Percentiles rank a stretch among this genome's conserved stretches.
phyloP scores from a whole-genome alignment of 257 asterid species.

The Fraxinus quadrangulata region DNA sequence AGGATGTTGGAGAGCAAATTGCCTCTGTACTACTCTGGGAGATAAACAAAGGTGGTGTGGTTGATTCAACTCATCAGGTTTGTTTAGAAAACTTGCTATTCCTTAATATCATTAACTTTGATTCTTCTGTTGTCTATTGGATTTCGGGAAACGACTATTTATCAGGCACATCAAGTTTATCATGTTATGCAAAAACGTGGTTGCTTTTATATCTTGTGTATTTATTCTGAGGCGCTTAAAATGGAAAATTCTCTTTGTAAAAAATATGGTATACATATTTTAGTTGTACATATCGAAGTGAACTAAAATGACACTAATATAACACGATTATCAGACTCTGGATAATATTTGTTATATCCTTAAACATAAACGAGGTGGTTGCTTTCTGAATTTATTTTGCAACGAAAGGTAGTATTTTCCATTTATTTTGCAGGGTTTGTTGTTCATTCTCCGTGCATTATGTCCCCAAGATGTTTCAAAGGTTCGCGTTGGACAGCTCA shows the following conservation, averaged over 20 bases:
- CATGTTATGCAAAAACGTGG: not conserved
- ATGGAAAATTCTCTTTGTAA: not conserved
- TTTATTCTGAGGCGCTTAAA: not conserved
- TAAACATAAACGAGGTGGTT: not conserved
- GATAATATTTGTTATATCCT: not conserved
- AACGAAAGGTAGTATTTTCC: not conserved
- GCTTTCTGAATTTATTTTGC: not conserved
- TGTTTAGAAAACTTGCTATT: slow-evolving; percentile 6
- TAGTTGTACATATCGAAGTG: not conserved
- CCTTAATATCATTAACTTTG: not conserved
- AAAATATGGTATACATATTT: not conserved
- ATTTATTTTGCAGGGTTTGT: slow-evolving; percentile 59
- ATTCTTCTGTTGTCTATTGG: not conserved
- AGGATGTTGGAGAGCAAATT: slow-evolving; percentile 61
- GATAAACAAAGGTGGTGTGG: slow-evolving; percentile 92
- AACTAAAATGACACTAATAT: not conserved
- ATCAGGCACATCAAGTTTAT: not conserved
- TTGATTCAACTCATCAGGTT: slow-evolving; percentile 96
- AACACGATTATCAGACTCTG: not conserved
- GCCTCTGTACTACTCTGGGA: slow-evolving; percentile 62
- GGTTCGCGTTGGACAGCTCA: slow-evolving; percentile 84
- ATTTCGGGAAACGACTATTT: not conserved
- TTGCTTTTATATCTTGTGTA: not conserved
- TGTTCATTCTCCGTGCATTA: slow-evolving; percentile 88
- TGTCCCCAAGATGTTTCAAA: slow-evolving; percentile 89